Evolutionary conservation across 2,329 filamentous ascomycete genomes (phyloP).

Genomic region (Verticillium isaacii): DNA sequence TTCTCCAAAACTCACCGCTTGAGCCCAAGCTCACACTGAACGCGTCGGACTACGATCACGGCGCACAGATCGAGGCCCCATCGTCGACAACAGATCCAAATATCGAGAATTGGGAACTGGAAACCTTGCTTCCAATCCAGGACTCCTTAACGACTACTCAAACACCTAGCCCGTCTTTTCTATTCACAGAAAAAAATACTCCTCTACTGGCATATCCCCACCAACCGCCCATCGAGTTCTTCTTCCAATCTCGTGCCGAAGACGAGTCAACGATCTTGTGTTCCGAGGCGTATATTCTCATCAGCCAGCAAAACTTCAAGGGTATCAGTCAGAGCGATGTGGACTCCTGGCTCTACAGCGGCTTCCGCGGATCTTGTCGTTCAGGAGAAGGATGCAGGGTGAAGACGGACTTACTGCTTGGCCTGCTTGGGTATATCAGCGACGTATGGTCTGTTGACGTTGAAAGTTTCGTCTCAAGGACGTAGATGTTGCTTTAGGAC

Average conservation of each 20-base stretch:
- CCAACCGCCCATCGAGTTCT: neutral
- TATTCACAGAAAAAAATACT: neutral
- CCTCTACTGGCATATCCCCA: neutral
- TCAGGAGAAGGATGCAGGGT: constrained; percentile 23
- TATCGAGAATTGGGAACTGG: neutral
- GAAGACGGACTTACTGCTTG: constrained; percentile 19
- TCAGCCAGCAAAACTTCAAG: constrained; percentile 24
- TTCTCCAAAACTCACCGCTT: no score
- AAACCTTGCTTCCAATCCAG: neutral
- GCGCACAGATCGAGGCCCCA: neutral
- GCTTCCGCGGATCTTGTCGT: constrained; percentile 18
- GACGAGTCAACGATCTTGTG: constrained; percentile 25
- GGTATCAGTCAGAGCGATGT: constrained; percentile 15
- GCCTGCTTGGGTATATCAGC: constrained; percentile 20
- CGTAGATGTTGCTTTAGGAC: no score
- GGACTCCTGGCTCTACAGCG: constrained; percentile 18
- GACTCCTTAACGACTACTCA: neutral
- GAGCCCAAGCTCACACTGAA: neutral
- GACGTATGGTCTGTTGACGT: neutral
- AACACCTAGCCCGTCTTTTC: neutral
- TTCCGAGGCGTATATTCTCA: constrained; percentile 24
- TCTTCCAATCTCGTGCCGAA: neutral
- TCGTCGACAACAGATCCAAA: neutral
- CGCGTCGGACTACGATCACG: neutral
- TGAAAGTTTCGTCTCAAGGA: no score